These are phyloP conservation scores for Fusarium miscanthi DNA, from an alignment of 2,329 filamentous ascomycete genomes.

Conservation along the genomic window DNA sequence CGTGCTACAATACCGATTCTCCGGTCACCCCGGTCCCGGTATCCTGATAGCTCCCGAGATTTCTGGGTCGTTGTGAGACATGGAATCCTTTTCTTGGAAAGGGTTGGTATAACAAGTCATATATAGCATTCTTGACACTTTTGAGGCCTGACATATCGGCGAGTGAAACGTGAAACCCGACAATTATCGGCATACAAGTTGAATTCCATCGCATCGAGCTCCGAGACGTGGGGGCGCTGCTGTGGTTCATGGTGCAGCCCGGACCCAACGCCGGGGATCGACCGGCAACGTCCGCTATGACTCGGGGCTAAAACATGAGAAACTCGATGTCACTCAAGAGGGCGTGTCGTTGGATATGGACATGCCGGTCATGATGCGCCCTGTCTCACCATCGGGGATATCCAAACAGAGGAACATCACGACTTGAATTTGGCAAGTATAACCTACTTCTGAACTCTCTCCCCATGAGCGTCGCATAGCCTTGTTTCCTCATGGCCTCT, in stretches of 20 bases:
- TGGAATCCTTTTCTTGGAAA: conserved; percentile 3
- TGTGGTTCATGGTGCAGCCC: background rate
- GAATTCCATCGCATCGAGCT: background rate
- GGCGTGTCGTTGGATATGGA: background rate
- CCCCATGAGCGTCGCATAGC: background rate
- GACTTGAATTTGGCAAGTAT: background rate
- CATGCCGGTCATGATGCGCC: background rate
- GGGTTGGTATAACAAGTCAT: conserved; percentile 6
- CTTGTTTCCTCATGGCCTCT: background rate
- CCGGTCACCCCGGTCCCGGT: conserved; percentile 22
- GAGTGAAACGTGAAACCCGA: conserved; percentile 15
- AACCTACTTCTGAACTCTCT: background rate
- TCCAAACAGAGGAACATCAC: background rate
- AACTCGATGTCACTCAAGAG: background rate
- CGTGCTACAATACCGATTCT: conserved; percentile 24
- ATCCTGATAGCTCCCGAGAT: background rate
- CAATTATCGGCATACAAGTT: conserved; percentile 1
- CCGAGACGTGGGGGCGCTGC: background rate
- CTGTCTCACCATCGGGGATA: background rate
- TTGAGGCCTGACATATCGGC: background rate
- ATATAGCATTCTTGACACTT: background rate
- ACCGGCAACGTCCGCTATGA: conserved; percentile 27
- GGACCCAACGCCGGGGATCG: conserved; percentile 15
- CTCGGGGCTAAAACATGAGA: conserved; percentile 13
- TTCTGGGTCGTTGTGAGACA: conserved; percentile 30